Base-by-base conservation (phyloP, 805 yeast genomes). In the Saturnispora silvae region DNA sequence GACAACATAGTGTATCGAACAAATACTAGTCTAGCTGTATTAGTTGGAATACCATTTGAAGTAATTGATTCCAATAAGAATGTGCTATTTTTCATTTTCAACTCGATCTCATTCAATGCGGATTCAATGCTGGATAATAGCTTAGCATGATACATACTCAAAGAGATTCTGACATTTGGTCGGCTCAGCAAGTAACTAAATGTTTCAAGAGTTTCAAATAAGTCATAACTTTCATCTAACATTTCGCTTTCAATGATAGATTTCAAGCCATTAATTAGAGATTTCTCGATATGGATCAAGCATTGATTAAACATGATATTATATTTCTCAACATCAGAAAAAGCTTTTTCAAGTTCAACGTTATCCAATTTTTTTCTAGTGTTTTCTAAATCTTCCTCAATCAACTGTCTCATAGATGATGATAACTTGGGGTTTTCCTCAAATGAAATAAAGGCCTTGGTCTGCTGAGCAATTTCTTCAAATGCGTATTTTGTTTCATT, bases 61-160 rank as follows among this genome's bases (percentile, higher is more conserved):
- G 24, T 30, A 24, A 36, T 36, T 11, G 31, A 9, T 4, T 16
- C 24, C 11, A 27, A 30, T 6, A 36, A 17, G 20, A 19, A 31
- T 11, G 28, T 9, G 4, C 15, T 17, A 16, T 25, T 36, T 23
- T 37, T 27, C 35, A 51, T 46, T 25, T 61, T 64, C 1, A 47
- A 46, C 40, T 70, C 74, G 4, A 77, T 55, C 7, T 50, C 48
- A 0, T 45, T 33, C 3, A 78, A 53, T 33, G 75, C 81, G 1
- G 44, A 34, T 41, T 71, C 72, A 5, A 76, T 68, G 20, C 67
- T 63, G 4, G 54, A 56, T 3, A 78, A 52, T 6, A 81, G 51
- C 27, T 63, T 63, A 1, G 67, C 56, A 45, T 77, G 84, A 44
- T 72, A 75, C 39, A 73, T 79, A 38, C 70, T 75, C 27, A 77